Base-by-base conservation (phyloP, 768 basidiomycete species). In the Lactarius trivialis region DNA sequence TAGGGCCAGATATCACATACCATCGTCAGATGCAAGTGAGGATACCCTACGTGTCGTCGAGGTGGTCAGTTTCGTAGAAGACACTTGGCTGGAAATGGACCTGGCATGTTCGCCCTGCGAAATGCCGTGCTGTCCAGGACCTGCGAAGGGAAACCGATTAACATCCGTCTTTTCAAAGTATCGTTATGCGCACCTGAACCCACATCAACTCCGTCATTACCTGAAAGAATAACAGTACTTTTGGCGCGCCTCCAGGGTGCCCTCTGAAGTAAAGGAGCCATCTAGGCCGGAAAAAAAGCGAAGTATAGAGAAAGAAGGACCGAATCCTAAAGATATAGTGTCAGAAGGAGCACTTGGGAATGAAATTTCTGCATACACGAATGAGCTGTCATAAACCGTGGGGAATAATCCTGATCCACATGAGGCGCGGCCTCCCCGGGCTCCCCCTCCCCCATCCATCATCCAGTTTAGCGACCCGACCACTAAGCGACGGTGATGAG, bases 171-270 rank as follows among this genome's bases (percentile, higher is more conserved):
- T 1, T 61, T 32, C 7, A 21, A 19, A 12, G 21, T 39, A 53
- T 2, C 17, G 12, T 24, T 50, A 24, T 8, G 8, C 57, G 43
- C 24, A 63, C 62, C 52, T 49, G 53, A 59, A 32, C 52, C 36
- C 28, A 28, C 21, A 36, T 21, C 45, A 33, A 54, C 43, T 6
- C 51, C 52, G 19, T n/a, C n/a, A 39, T 45, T 36, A 33, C 33
- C 17, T 19, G 52, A 63, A 39, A 4, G 56, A 55, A 19, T 21
- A n/a, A 4, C 7, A 21, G 17, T 5, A 26, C 28, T 26, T 8
- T 59, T 37, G 17, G 24, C 45, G 53, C 62, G 62, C 37, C 57
- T 58, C 57, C 57, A 36, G 62, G 57, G 33, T 45, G 58, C 58
- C n/a, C 34, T 55, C 36, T 21, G 17, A 5, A 7, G 34, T 21